Evolutionary conservation across 352 stramenopile genomes (phyloP), one percentile per base, ranked within the genome.

Genomic region (Pythium dissimile): DNA sequence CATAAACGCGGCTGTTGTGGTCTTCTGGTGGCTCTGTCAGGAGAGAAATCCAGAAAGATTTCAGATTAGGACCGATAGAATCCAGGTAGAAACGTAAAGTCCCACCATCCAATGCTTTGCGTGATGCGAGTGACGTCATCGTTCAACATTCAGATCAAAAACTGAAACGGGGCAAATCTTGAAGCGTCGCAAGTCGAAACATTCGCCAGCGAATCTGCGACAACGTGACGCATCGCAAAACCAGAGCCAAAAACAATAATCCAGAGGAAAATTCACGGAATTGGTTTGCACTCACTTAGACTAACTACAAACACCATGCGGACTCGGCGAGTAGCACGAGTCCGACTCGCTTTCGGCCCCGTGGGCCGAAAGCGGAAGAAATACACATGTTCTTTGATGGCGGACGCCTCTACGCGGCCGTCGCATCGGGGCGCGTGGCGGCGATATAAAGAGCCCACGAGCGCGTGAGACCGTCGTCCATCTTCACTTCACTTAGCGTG

Each of bases 361-460:
- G n/a, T n/a, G n/a, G n/a, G n/a, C n/a, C n/a, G n/a, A n/a, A n/a
- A n/a, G n/a, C n/a, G n/a, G n/a, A n/a, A n/a, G n/a, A n/a, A n/a
- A n/a, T n/a, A n/a, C n/a, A n/a, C n/a, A n/a, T n/a, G n/a, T n/a
- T n/a, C n/a, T n/a, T n/a, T n/a, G n/a, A n/a, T n/a, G n/a, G n/a
- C n/a, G n/a, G n/a, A n/a, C n/a, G n/a, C 34, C 16, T 41, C 34
- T 41, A 41, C 8, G 31, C 31, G 13, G 34, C 16, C 13, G 16
- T 20, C 5, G 34, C 34, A n/a, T n/a, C n/a, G n/a, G 46, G 28
- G 13, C 46, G 65, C 1, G 73, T 77, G 18, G 73, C 73, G 37
- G 67, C 67, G 39, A 75, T 67, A 51, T 75, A 75, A 24, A 75
- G 32, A 11, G 67, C 67, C 67, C 67, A 72, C 24, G 64, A 8